Percentiles rank a stretch among this genome's conserved stretches.
phyloP scores from a whole-genome alignment of 1,284 basidiomycete genomes.

The Vanrija pseudolonga region DNA sequence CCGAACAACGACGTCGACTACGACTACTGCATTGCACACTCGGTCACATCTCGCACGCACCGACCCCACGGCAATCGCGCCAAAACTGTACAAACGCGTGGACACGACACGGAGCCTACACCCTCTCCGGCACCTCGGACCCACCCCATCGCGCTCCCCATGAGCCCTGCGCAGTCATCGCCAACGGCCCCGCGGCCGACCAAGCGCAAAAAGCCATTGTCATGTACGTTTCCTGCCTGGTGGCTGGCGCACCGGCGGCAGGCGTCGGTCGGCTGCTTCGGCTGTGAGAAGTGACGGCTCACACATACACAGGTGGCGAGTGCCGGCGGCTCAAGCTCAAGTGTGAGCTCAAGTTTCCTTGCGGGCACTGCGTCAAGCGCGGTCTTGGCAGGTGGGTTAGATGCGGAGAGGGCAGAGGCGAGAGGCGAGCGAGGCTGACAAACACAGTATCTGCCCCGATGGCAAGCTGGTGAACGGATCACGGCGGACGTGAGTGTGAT shows the following conservation, averaged over 20 bases:
- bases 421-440: background rate
- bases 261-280: background rate
- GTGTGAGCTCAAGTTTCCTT: conserved; percentile 11
- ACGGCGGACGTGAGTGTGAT: background rate
- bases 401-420: background rate
- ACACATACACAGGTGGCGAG: conserved; percentile 6
- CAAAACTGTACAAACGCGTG: no score
- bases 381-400: conserved; percentile 9
- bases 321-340: conserved; percentile 15
- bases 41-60: no score
- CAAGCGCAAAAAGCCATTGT: background rate
- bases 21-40: no score
- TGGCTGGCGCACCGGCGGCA: no score
- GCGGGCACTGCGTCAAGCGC: conserved; percentile 8
- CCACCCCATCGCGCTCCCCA: no score
- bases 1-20: no score
- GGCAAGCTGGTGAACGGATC: conserved; percentile 8
- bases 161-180: no score
- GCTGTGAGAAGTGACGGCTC: background rate
- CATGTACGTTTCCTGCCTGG: no score
- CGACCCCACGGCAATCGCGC: no score
- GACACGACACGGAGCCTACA: no score
- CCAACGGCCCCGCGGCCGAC: background rate
- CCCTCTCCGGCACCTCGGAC: no score
- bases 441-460: conserved; percentile 10